Percentiles rank a stretch among this genome's conserved stretches.
These are phyloP conservation scores for Solanum hybrid DNA, from an alignment of 305 asterid genomes.

Conservation along the genomic window DNA sequence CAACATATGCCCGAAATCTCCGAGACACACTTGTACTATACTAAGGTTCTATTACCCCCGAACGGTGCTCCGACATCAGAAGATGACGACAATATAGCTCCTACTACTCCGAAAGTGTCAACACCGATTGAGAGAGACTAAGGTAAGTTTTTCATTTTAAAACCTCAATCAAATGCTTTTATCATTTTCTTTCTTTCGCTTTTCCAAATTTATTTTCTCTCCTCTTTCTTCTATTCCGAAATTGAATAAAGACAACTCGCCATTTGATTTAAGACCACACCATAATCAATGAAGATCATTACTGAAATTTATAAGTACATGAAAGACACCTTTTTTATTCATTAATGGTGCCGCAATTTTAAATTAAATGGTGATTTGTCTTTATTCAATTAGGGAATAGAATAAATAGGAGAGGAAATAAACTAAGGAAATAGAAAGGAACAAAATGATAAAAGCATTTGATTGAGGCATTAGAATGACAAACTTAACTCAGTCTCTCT, in stretches of 20 bases:
- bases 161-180: neutral
- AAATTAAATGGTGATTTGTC: neutral
- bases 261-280: neutral
- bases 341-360: neutral
- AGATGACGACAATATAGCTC: neutral
- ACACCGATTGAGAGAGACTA: neutral
- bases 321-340: neutral
- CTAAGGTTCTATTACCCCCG: too few relatives aligned
- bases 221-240: neutral
- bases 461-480: neutral
- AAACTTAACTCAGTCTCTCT: neutral
- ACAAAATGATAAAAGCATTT: neutral
- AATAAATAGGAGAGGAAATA: neutral
- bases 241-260: neutral
- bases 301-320: too few relatives aligned
- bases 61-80: neutral
- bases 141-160: neutral
- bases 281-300: neutral
- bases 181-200: neutral
- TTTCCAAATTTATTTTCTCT: neutral
- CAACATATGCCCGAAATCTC: too few relatives aligned
- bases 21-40: too few relatives aligned
- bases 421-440: neutral
- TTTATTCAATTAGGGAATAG: neutral
- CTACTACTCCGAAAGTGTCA: neutral